phyloP scores from a whole-genome alignment of 441 rosid species.

The Macaranga tanarius region DNA sequence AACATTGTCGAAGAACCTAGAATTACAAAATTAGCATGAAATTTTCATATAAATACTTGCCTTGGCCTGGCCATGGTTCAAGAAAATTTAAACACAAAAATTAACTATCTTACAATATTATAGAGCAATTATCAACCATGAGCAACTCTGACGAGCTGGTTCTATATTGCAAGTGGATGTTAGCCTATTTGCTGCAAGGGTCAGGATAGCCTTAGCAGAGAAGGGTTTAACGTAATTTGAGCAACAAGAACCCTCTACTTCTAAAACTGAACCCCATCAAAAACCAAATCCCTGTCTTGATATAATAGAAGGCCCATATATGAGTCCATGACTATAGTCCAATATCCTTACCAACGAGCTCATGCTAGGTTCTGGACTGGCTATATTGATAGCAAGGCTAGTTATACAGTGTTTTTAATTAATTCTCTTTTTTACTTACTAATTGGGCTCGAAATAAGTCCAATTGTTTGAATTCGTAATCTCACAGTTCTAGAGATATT shows the following conservation, averaged over 20 bases:
- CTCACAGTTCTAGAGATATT: too few species aligned
- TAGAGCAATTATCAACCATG: background rate
- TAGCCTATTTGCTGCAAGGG: background rate
- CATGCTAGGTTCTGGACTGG: slow-evolving; percentile 11
- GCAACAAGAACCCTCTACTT: slow-evolving; percentile 6
- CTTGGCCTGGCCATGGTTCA: too few species aligned
- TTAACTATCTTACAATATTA: too few species aligned
- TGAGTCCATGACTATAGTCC: background rate
- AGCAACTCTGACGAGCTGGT: background rate
- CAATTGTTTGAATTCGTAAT: too few species aligned
- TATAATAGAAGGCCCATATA: slow-evolving; percentile 4
- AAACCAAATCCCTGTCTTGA: slow-evolving; percentile 5
- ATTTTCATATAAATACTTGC: too few species aligned
- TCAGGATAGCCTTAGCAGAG: slow-evolving; percentile 1
- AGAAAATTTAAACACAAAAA: too few species aligned
- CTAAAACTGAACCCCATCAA: background rate
- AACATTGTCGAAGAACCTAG: too few species aligned
- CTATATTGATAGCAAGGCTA: background rate
- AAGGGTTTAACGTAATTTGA: background rate
- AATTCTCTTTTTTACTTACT: too few species aligned
- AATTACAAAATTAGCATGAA: too few species aligned
- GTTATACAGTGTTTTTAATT: background rate
- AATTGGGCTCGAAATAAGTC: too few species aligned
- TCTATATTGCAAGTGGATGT: background rate
- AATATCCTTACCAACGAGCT: slow-evolving; percentile 12